Conservation (phyloP, 192 early-diverging fungal genomes). For the Lobosporangium transversale region DNA sequence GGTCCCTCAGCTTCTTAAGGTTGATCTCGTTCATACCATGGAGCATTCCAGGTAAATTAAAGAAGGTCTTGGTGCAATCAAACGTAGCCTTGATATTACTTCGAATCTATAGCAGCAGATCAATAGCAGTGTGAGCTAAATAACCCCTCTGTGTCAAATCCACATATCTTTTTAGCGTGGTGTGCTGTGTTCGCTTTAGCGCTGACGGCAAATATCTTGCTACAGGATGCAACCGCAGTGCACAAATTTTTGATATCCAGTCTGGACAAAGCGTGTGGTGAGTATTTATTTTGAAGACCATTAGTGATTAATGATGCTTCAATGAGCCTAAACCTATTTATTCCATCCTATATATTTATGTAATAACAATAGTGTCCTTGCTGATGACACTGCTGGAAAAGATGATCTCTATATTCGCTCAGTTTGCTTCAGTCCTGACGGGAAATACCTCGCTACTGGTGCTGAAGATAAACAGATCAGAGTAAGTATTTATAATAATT, state of each 20-base stretch:
- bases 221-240: conserved; percentile 92
- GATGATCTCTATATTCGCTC: conserved; percentile 95
- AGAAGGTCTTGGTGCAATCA: too few species aligned
- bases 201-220: conserved; percentile 91
- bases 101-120: too few species aligned
- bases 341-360: too few species aligned
- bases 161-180: too few species aligned
- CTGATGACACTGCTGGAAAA: conserved; percentile 79
- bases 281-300: conserved; percentile 8
- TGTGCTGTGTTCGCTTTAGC: conserved; percentile 97
- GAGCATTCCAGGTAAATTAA: conserved; percentile 56
- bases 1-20: conserved; percentile 66
- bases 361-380: conserved; percentile 75
- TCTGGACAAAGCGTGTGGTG: conserved; percentile 80
- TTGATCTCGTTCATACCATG: conserved; percentile 70
- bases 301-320: too few species aligned
- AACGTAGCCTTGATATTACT: too few species aligned
- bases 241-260: conserved; percentile 88
- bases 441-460: conserved; percentile 90
- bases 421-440: conserved; percentile 96
- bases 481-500: conserved; percentile 55
- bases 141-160: too few species aligned
- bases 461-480: conserved; percentile 96
- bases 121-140: too few species aligned
- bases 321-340: too few species aligned